A percentile compares a stretch with the other conserved stretches of the same genome.
Evolutionary conservation across 345 rosid genomes (phyloP).

Genomic region (Alliaria petiolata): DNA sequence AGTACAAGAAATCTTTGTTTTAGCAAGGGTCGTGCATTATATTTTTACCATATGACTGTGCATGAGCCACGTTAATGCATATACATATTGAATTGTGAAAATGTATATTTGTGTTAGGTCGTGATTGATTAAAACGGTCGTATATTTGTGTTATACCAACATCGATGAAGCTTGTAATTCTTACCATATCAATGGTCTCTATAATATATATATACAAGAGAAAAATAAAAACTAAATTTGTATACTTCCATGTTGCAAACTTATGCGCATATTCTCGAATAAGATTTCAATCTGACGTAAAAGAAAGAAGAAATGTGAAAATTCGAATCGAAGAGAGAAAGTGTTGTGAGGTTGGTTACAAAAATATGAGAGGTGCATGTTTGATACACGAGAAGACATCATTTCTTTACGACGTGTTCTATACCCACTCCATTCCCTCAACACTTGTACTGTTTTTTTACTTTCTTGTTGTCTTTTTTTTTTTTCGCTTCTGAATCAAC

Average conservation of each 20-base stretch:
- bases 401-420: slow-evolving; percentile 19
- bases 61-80: slow-evolving; percentile 17
- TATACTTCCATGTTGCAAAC: not conserved
- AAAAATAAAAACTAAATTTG: not conserved
- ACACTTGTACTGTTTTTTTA: slow-evolving; percentile 25
- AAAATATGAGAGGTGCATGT: slow-evolving; percentile 26
- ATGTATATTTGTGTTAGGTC: not conserved
- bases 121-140: not conserved
- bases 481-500: not conserved
- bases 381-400: slow-evolving; percentile 17
- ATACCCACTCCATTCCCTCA: slow-evolving; percentile 1
- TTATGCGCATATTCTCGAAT: not conserved
- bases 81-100: not conserved
- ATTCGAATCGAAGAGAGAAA: not conserved
- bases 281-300: not conserved
- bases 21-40: slow-evolving; percentile 6
- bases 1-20: not conserved
- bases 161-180: not conserved
- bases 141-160: no score
- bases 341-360: slow-evolving; percentile 1
- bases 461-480: not conserved
- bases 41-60: not conserved
- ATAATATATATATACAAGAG: not conserved
- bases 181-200: not conserved
- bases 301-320: not conserved